Base-by-base conservation (phyloP, 495 filamentous ascomycete species). In the Hypoxylon cercidicola region DNA sequence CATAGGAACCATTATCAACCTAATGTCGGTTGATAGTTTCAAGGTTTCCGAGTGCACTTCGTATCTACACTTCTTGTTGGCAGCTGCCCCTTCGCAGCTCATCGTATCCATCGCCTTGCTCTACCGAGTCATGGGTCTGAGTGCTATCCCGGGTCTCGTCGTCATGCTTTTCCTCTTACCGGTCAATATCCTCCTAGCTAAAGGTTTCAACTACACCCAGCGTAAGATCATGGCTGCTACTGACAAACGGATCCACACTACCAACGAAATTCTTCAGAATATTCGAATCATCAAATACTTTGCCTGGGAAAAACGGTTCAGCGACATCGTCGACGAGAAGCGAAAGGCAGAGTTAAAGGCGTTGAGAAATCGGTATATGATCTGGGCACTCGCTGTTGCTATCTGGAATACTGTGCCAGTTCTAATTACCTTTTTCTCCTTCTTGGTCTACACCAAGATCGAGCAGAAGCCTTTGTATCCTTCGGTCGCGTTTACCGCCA, bases 201-300 rank as follows among this genome's bases (percentile, higher is more conserved):
- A 84, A 62, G 88, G 87, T 34, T 99, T 99, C 78, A 88, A 88
- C 57, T 83, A 81, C 37, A 89, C 90, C 4, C 94, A 98, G 73
- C 93, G 93, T 74, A 84, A 85, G 66, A 97, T 99, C 65, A 89
- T 98, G 81, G 88, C 92, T 52, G 92, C 93, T 12, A 98, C 96
- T 4, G 96, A 99, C 78, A 93, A 94, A 66, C 89, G 96, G 32
- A 99, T 99, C 62, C 90, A 98, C 74, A 89, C 91, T 2, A 98
- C 96, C 7, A 98, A 98, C 75, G 96, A 99, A 75, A 90, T 98
- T 7, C 82, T 99, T 19, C 94, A 96, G 70, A 99, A 97, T 66
- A 98, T 99, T 66, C 87, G 96, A 30, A 97, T 99, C 69, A 98
- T 99, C 85, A 99, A 99, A 75, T 99, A 93, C 76, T 99, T 99